Conservation (phyloP, 2,329 filamentous ascomycete species). For the Claviceps quebecensis region DNA sequence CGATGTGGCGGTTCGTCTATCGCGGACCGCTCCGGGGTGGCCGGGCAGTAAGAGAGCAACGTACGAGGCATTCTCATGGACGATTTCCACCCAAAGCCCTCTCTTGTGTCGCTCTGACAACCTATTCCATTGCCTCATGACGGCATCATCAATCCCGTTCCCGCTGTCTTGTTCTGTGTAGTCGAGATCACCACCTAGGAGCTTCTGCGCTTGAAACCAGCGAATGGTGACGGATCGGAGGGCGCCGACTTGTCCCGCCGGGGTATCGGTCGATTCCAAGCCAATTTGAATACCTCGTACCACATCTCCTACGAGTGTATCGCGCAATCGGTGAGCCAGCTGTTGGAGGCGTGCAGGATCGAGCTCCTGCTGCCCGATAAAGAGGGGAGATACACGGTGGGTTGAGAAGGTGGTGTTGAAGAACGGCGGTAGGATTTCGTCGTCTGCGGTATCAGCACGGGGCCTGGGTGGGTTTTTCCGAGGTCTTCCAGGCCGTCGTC, state of each 20-base stretch:
- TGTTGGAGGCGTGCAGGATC: slow-evolving; percentile 23
- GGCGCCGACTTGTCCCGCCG: slow-evolving; percentile 24
- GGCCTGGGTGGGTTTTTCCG: slow-evolving; percentile 5
- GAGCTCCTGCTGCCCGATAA: slow-evolving; percentile 29
- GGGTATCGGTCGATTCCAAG: slow-evolving; percentile 27
- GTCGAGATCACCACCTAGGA: slow-evolving; percentile 17
- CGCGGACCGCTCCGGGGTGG: slow-evolving; percentile 8
- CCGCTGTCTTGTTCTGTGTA: slow-evolving; percentile 8
- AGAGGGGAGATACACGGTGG: slow-evolving; percentile 40
- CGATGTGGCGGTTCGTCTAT: slow-evolving; percentile 2
- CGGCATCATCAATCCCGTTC: slow-evolving; percentile 7
- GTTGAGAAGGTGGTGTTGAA: slow-evolving; percentile 46
- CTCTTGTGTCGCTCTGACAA: slow-evolving; percentile 13
- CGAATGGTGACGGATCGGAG: slow-evolving; percentile 33
- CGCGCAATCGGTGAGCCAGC: slow-evolving; percentile 35
- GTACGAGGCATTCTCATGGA: slow-evolving; percentile 39
- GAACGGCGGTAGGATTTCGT: slow-evolving; percentile 26
- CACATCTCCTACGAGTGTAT: slow-evolving; percentile 42
- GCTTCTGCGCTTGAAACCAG: slow-evolving; percentile 25
- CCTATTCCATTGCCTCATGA: slow-evolving; percentile 6
- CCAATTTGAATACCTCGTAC: slow-evolving; percentile 46
- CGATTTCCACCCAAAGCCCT: slow-evolving; percentile 32
- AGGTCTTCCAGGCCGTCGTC: slow-evolving; percentile 1
- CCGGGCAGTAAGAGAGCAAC: slow-evolving; percentile 36
- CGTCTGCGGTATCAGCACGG: slow-evolving; percentile 11